A percentile compares a stretch with the other conserved stretches of the same genome.
Evolutionary conservation across 306 rosid genomes (phyloP).

Genomic region (Trichosanthes cucumerina): DNA sequence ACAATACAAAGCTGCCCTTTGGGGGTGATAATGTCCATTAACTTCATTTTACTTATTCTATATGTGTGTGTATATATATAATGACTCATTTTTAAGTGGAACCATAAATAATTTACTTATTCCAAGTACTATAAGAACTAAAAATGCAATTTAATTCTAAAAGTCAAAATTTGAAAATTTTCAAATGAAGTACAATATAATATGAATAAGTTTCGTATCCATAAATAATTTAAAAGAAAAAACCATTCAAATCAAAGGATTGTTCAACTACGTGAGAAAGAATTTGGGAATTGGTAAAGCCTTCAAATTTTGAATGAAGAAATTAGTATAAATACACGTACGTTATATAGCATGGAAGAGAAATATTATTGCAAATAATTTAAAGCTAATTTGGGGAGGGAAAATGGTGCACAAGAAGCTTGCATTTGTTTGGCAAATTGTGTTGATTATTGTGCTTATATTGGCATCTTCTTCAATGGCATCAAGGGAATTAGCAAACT

Average conservation of each 20-base stretch:
- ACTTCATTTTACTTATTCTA: too few relatives aligned
- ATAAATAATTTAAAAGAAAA: background rate
- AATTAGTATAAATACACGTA: background rate
- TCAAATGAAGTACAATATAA: background rate
- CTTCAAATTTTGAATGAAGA: background rate
- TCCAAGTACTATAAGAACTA: too few relatives aligned
- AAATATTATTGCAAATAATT: background rate
- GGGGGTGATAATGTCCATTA: too few relatives aligned
- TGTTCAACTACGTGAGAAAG: background rate
- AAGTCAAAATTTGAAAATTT: background rate
- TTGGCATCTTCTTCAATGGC: constrained; percentile 6
- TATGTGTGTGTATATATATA: too few relatives aligned
- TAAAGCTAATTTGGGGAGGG: background rate
- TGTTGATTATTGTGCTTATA: constrained; percentile 2
- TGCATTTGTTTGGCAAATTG: background rate
- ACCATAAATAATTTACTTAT: too few relatives aligned
- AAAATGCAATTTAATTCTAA: background rate
- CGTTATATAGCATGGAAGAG: background rate
- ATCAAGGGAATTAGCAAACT: background rate
- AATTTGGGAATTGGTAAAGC: background rate
- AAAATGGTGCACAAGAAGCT: constrained; percentile 1
- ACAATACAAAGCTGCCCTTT: too few relatives aligned
- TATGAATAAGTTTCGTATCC: background rate
- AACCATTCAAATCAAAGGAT: background rate
- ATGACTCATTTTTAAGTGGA: too few relatives aligned